phyloP scores from a whole-genome alignment of 495 filamentous ascomycete genomes.

The Symbiotaphrina buchneri region DNA sequence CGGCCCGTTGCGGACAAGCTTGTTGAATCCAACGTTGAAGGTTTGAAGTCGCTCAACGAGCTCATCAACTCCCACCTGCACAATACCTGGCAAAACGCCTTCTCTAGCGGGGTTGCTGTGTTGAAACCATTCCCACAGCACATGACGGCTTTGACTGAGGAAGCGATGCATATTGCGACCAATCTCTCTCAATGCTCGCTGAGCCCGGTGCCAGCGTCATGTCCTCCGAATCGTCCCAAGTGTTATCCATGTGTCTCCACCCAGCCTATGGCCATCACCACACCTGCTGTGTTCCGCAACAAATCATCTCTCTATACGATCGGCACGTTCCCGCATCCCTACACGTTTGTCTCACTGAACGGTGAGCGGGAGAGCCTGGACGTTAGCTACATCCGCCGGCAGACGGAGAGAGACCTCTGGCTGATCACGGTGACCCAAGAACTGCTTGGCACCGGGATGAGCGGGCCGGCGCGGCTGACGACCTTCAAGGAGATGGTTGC shows the following conservation, averaged over 20 bases:
- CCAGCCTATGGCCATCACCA: slow-evolving; percentile 20
- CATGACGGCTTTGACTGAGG: slow-evolving; percentile 45
- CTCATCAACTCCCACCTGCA: slow-evolving; percentile 80
- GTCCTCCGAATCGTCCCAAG: slow-evolving; percentile 55
- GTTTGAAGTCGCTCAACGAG: slow-evolving; percentile 36
- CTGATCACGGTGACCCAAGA: slow-evolving; percentile 47
- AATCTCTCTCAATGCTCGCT: slow-evolving; percentile 51
- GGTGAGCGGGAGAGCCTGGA: slow-evolving; percentile 17
- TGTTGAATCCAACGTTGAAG: slow-evolving; percentile 24
- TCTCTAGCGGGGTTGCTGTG: slow-evolving; percentile 50
- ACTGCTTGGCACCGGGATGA: slow-evolving; percentile 33
- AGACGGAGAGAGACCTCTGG: slow-evolving; percentile 66
- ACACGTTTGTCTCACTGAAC: slow-evolving; percentile 47
- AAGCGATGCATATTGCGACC: slow-evolving; percentile 45
- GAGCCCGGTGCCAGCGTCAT: slow-evolving; percentile 49
- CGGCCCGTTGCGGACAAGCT: slow-evolving; percentile 38
- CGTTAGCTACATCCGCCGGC: slow-evolving; percentile 50
- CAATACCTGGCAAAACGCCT: slow-evolving; percentile 61
- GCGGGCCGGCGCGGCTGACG: slow-evolving; percentile 37
- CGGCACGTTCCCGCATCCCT: slow-evolving; percentile 76
- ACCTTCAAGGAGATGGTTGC: slow-evolving; percentile 70
- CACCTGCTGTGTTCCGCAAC: slow-evolving; percentile 12
- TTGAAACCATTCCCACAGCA: slow-evolving; percentile 54
- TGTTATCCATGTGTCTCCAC: slow-evolving; percentile 52
- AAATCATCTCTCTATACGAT: slow-evolving; percentile 43